Evolutionary conservation across 2,329 filamentous ascomycete genomes (phyloP).

Genomic region (Podosphaera fusca): DNA sequence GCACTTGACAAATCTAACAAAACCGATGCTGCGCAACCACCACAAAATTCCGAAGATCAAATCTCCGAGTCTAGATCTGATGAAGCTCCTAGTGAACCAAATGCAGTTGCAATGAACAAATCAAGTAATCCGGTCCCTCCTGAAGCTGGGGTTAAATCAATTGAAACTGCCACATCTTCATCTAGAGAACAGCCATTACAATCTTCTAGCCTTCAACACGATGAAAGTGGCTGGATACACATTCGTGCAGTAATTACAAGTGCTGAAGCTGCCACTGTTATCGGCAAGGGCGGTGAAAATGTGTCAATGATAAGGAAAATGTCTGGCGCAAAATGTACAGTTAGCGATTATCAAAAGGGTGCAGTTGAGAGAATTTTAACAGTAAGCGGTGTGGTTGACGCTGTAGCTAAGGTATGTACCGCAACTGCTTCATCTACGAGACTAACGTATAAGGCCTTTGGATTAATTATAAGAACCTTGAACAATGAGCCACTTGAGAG

Average conservation of each 20-base stretch:
- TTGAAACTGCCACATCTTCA: constrained; percentile 23
- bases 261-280: constrained; percentile 89
- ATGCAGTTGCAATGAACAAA: constrained; percentile 28
- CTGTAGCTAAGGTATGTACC: constrained; percentile 68
- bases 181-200: constrained; percentile 14
- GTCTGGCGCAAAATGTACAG: constrained; percentile 93
- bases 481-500: constrained; percentile 88
- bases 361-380: constrained; percentile 95
- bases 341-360: constrained; percentile 92
- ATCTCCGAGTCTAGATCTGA: constrained; percentile 25
- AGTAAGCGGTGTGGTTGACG: constrained; percentile 88
- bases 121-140: constrained; percentile 48
- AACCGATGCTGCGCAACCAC: constrained; percentile 24
- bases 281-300: constrained; percentile 96
- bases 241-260: constrained; percentile 93
- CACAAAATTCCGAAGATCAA: constrained; percentile 19
- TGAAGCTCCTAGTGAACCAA: constrained; percentile 23
- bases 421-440: background rate
- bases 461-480: constrained; percentile 88
- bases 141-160: constrained; percentile 31
- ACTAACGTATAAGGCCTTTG: constrained; percentile 49
- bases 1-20: constrained; percentile 81
- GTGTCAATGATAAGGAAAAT: constrained; percentile 89
- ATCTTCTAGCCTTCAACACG: constrained; percentile 35
- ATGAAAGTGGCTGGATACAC: constrained; percentile 92